Conservation (phyloP, 2,329 filamentous ascomycete genomes). For the Coniochaeta sp. region DNA sequence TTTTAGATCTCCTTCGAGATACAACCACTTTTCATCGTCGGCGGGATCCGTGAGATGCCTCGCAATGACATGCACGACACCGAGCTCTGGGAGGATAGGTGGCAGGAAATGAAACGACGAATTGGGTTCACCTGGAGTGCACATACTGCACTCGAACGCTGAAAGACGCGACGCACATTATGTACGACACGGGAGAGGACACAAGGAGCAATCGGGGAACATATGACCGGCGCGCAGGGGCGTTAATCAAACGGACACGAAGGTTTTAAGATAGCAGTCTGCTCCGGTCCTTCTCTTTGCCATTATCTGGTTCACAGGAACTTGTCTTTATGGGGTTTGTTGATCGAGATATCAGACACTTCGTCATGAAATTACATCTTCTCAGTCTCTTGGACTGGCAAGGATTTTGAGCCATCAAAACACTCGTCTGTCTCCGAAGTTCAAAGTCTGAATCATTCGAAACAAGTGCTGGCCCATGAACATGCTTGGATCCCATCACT, state of each 20-base stretch:
- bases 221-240: background rate
- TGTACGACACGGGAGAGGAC: background rate
- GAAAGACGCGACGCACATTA: background rate
- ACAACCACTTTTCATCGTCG: background rate
- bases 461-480: background rate
- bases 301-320: background rate
- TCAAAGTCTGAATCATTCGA: background rate
- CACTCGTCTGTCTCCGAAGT: background rate
- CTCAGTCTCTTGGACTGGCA: background rate
- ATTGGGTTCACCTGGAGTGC: background rate
- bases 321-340: background rate
- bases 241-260: background rate
- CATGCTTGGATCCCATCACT: background rate
- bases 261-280: background rate
- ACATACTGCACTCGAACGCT: background rate
- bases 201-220: background rate
- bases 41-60: background rate
- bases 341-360: background rate
- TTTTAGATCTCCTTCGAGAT: background rate
- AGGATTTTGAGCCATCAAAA: background rate
- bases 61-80: background rate
- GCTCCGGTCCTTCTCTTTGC: background rate
- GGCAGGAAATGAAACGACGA: slow-evolving; percentile 1
- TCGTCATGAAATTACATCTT: background rate
- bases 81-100: slow-evolving; percentile 6